Base-by-base conservation (phyloP, 495 filamentous ascomycete genomes). In the Pyrenula aspistea region DNA sequence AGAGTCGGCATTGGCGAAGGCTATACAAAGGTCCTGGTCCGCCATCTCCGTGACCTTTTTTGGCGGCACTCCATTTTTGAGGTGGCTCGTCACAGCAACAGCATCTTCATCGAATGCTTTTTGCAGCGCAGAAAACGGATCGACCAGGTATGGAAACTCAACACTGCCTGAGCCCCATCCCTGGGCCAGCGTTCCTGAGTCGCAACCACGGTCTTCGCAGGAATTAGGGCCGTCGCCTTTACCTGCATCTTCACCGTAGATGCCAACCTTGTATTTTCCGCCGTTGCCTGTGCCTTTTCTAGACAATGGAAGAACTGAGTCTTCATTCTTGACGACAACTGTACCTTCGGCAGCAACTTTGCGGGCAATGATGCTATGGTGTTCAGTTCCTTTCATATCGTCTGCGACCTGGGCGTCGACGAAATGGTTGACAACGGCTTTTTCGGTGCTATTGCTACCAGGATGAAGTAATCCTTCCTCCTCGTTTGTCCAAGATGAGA, bases 91-190 rank as follows among this genome's bases (percentile, higher is more conserved):
- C 10, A 89, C 62, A 10, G 84, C 71, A 1, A 89, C 83, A 23
- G 71, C 72, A 15, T 81, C 73, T 12, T 70, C 63, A 57, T 82
- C 73, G 70, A 89, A 89, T 1, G 80, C 75, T 10, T 68, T 62
- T 51, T 77, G 70, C 4, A 96, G 69, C 12, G 86, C 86, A 24
- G 86, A 77, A 31, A 81, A 67, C 0, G 91, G 91, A 2, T 82
- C 75, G 20, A 91, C 69, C 0, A 96, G 75, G 63, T 92, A 91
- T 0, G 91, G 87, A 57, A 91, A 94, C 50, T 95, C 85, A 23
- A 89, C 92, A 1, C 89, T 81, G 2, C 91, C 92, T 52, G 86
- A 91, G 24, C 92, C 92, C 92, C 92, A 97, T 22, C 92, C 92
- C 0, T 82, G 84, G 0, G 77, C 89, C 20, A 97, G 69, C 1